Conservation (phyloP, 331 rosid species). For the Quercus tomentella region DNA sequence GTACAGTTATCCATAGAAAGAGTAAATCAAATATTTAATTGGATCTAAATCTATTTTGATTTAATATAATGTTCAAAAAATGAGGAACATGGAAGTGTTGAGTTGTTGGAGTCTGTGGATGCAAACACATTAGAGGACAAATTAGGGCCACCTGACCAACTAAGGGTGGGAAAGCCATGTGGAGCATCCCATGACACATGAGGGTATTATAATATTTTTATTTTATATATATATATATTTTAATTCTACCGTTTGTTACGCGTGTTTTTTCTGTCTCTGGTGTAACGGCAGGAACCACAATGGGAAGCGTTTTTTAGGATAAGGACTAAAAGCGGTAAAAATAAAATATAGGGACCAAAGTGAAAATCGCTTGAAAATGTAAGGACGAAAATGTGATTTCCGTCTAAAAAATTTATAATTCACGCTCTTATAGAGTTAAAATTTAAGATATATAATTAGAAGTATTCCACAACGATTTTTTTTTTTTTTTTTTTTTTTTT, state of each 20-base stretch:
- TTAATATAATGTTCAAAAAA: constrained; percentile 27
- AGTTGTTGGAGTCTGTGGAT: constrained; percentile 37
- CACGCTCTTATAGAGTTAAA: too few relatives aligned
- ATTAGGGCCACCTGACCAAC: not conserved
- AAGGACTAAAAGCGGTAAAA: rapidly evolving
- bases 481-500: rapidly evolving
- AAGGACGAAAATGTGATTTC: too few relatives aligned
- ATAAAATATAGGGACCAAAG: rapidly evolving
- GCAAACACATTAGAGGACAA: constrained; percentile 44
- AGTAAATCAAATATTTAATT: too few relatives aligned
- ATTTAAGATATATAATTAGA: too few relatives aligned
- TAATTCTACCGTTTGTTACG: rapidly evolving
- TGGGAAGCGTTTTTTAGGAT: rapidly evolving
- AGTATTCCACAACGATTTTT: too few relatives aligned
- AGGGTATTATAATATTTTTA: too few relatives aligned
- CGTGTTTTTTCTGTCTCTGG: rapidly evolving
- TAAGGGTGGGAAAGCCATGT: not conserved
- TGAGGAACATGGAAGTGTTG: constrained; percentile 25
- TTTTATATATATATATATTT: too few relatives aligned
- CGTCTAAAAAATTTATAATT: too few relatives aligned
- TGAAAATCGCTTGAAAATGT: rapidly evolving
- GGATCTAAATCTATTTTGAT: not conserved
- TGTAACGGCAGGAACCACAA: rapidly evolving
- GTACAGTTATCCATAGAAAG: too few relatives aligned
- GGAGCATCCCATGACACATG: too few relatives aligned